phyloP scores from a whole-genome alignment of 768 basidiomycete genomes.

The Coprinopsis marcescibilis region DNA sequence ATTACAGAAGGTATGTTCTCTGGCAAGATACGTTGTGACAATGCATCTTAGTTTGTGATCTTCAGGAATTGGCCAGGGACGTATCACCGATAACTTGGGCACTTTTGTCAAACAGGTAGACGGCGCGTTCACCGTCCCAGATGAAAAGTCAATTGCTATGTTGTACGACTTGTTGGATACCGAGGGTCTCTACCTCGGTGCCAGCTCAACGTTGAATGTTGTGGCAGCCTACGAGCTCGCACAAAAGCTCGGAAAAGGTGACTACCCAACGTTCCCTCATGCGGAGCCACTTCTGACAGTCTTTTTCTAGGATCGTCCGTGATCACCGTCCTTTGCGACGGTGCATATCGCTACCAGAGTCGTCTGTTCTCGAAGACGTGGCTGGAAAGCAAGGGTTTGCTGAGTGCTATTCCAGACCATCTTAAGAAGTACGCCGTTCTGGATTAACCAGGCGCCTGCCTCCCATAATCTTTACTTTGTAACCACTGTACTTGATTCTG shows the following conservation, averaged over 20 bases:
- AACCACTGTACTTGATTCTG: too few species aligned
- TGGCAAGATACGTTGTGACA: conserved; percentile 1
- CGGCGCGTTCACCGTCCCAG: conserved; percentile 83
- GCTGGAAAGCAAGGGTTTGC: conserved; percentile 76
- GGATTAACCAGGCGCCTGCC: conserved; percentile 34
- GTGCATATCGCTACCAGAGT: conserved; percentile 96
- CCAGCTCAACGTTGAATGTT: conserved; percentile 90
- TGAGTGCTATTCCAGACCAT: conserved; percentile 72
- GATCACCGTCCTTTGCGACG: conserved; percentile 89
- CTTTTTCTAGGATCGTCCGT: conserved; percentile 61
- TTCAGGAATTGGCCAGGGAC: conserved; percentile 93
- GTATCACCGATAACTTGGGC: conserved; percentile 85
- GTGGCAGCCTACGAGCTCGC: conserved; percentile 91
- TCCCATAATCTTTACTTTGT: too few species aligned
- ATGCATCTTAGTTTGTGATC: background rate
- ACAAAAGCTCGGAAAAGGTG: conserved; percentile 76
- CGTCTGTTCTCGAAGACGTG: conserved; percentile 92
- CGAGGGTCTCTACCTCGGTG: conserved; percentile 93
- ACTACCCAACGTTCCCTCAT: too few species aligned
- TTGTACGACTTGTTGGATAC: conserved; percentile 87
- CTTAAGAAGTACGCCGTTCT: conserved; percentile 89
- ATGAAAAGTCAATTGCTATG: conserved; percentile 89
- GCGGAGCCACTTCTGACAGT: too few species aligned
- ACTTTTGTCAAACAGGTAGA: conserved; percentile 74
- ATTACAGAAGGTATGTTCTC: conserved; percentile 81